Evolutionary conservation across 1,284 basidiomycete species (phyloP).

Genomic region (Pseudozyma sp.): DNA sequence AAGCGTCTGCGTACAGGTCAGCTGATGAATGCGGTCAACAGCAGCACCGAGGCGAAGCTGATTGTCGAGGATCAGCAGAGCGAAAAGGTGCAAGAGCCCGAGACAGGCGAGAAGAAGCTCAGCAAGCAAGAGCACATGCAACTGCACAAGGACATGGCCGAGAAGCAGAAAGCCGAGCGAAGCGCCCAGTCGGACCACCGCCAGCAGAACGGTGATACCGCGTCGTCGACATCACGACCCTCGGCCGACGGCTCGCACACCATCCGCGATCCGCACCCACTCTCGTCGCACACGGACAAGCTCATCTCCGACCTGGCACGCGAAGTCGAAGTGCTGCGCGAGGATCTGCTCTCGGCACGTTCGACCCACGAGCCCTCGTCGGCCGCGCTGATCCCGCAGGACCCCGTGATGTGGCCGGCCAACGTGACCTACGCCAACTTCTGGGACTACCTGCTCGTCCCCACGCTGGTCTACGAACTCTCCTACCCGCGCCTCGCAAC

Average conservation of each 20-base stretch:
- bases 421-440: slow-evolving; percentile 89
- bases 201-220: not conserved
- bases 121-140: slow-evolving; percentile 38
- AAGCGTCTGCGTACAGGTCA: slow-evolving; percentile 22
- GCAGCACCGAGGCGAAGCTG: not conserved
- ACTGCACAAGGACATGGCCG: slow-evolving; percentile 30
- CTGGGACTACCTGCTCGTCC: slow-evolving; percentile 86
- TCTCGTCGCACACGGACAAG: slow-evolving; percentile 80
- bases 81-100: not conserved
- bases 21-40: slow-evolving; percentile 10
- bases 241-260: slow-evolving; percentile 14
- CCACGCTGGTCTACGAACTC: slow-evolving; percentile 93
- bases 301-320: slow-evolving; percentile 78
- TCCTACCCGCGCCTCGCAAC: slow-evolving; percentile 90
- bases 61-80: slow-evolving; percentile 9
- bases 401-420: slow-evolving; percentile 78
- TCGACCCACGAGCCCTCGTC: slow-evolving; percentile 9
- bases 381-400: slow-evolving; percentile 22
- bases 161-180: slow-evolving; percentile 32
- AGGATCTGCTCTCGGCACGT: slow-evolving; percentile 74
- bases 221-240: slow-evolving; percentile 9
- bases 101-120: slow-evolving; percentile 14
- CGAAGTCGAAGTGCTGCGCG: slow-evolving; percentile 81
- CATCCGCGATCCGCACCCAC: slow-evolving; percentile 72
- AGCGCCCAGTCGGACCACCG: not conserved